These are phyloP conservation scores for Dryas alaskensis DNA, from an alignment of 306 rosid species.

Conservation along the genomic window DNA sequence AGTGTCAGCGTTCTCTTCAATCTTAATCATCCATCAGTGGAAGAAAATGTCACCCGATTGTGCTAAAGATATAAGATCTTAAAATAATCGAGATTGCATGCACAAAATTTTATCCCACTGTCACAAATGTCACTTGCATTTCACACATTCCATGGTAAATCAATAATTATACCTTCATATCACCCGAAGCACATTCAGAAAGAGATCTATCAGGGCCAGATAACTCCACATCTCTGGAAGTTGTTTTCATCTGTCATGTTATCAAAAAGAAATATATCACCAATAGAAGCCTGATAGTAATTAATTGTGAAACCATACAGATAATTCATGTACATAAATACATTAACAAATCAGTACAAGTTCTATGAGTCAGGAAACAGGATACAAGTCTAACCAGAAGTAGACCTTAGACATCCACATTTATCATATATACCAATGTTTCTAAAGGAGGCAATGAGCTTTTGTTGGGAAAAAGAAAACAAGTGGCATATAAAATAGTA, in stretches of 20 bases:
- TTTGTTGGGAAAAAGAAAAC: background rate
- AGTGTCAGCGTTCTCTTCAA: conserved; percentile 41
- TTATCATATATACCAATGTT: background rate
- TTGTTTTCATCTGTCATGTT: conserved; percentile 46
- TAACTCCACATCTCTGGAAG: conserved; percentile 35
- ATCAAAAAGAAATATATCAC: conserved; percentile 3
- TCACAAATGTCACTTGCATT: background rate
- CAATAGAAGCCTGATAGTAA: background rate
- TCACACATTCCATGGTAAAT: conserved; percentile 11
- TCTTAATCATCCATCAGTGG: conserved; percentile 35
- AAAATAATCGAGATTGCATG: conserved; percentile 4
- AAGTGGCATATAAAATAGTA: background rate
- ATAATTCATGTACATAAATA: background rate
- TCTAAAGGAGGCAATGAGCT: background rate
- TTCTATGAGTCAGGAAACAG: background rate
- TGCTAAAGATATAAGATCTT: conserved; percentile 3
- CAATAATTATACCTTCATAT: conserved; percentile 44
- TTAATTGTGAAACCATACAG: background rate
- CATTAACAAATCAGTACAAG: background rate
- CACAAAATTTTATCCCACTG: conserved; percentile 4
- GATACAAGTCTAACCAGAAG: background rate
- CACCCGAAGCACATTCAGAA: conserved; percentile 40
- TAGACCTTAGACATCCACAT: background rate
- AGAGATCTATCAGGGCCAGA: conserved; percentile 35
- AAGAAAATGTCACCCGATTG: conserved; percentile 14